Conservation (phyloP, 163 green algal genomes). For the Scenedesmus sp. region DNA sequence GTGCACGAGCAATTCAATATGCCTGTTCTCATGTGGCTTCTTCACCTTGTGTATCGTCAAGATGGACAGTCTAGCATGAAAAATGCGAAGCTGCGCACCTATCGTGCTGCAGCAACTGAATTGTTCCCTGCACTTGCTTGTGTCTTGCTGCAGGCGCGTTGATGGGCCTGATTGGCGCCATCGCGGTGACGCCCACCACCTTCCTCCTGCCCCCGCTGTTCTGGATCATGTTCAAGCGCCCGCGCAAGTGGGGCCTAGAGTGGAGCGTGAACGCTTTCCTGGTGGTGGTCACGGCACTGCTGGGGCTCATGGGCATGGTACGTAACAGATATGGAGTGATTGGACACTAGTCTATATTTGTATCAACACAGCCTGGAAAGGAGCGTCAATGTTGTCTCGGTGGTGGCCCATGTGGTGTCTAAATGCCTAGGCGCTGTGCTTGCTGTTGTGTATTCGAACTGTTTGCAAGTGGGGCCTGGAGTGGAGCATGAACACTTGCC, state of each 20-base stretch:
- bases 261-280: slow-evolving; percentile 17
- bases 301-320: not conserved
- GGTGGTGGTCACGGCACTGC: not conserved
- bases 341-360: too few species aligned
- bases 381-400: not conserved
- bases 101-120: too few species aligned
- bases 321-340: not conserved
- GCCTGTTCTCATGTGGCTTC: too few species aligned
- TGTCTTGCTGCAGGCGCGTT: not conserved
- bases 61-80: too few species aligned
- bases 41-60: too few species aligned
- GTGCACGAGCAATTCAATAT: too few species aligned
- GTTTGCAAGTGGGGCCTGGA: too few species aligned
- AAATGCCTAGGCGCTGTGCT: too few species aligned
- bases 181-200: slow-evolving; percentile 53
- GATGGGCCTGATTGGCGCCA: slow-evolving; percentile 40
- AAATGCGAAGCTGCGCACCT: too few species aligned
- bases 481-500: not conserved
- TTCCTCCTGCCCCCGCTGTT: slow-evolving; percentile 51
- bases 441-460: too few species aligned
- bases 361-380: too few species aligned
- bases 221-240: slow-evolving; percentile 21
- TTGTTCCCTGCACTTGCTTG: too few species aligned
- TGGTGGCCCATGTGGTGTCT: not conserved
- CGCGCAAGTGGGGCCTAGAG: not conserved